Evolutionary conservation across 192 early-diverging fungal genomes (phyloP).

Genomic region (Phycomyces blakesleeanus): DNA sequence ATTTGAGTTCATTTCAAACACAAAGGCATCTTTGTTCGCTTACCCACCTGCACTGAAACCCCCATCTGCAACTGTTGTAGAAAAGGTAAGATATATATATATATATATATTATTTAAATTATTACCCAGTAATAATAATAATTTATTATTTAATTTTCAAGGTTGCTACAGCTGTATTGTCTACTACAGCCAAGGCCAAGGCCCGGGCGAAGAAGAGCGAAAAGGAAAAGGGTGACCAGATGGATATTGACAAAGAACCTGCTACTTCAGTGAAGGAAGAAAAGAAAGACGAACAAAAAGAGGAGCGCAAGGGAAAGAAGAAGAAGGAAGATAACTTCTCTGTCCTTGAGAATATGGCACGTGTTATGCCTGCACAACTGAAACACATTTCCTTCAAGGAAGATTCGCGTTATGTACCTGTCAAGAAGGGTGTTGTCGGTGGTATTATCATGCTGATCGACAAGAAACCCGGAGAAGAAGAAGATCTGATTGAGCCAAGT

Average conservation of each 20-base stretch:
- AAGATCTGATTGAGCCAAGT: slow-evolving; percentile 69
- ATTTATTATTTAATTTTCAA: slow-evolving; percentile 15
- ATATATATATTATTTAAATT: too few relatives aligned
- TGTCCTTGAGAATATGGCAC: slow-evolving; percentile 79
- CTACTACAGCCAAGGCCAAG: slow-evolving; percentile 91
- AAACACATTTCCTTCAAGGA: slow-evolving; percentile 84
- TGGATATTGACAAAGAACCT: slow-evolving; percentile 39
- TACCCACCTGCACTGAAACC: slow-evolving; percentile 88
- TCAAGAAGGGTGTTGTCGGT: slow-evolving; percentile 71
- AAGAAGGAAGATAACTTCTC: slow-evolving; percentile 76
- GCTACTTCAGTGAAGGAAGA: slow-evolving; percentile 40
- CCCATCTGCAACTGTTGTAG: slow-evolving; percentile 70
- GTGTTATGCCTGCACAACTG: slow-evolving; percentile 85
- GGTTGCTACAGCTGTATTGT: slow-evolving; percentile 92
- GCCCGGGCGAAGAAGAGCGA: slow-evolving; percentile 80
- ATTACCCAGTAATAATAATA: too few relatives aligned
- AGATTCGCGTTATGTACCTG: slow-evolving; percentile 82
- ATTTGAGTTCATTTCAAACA: slow-evolving; percentile 81
- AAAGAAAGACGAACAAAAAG: slow-evolving; percentile 59
- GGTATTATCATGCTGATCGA: slow-evolving; percentile 91
- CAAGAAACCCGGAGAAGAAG: slow-evolving; percentile 69
- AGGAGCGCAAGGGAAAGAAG: slow-evolving; percentile 53
- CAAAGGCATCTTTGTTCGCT: slow-evolving; percentile 85
- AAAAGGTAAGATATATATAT: slow-evolving; percentile 69
- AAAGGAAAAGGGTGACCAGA: slow-evolving; percentile 63